Conservation (phyloP, 139 green algal genomes). For the Chlamydomonas incerta region DNA sequence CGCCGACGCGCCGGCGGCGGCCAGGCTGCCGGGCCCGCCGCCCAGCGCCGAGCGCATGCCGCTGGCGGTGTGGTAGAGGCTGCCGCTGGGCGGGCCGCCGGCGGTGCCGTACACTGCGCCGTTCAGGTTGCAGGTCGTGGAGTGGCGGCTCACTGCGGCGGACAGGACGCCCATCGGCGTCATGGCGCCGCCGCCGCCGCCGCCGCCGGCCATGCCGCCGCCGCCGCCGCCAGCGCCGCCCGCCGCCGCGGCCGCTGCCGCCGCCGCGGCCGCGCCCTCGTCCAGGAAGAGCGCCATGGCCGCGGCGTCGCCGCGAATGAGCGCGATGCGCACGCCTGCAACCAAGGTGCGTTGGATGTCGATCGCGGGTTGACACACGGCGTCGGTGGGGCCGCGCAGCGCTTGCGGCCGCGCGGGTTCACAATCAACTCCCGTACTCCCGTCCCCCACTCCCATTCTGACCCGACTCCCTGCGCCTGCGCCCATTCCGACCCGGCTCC, state of each 20-base stretch:
- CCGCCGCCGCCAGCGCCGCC: neutral
- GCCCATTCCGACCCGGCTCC: too few species aligned
- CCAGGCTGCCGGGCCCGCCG: neutral
- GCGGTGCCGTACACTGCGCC: neutral
- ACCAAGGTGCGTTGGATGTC: too few species aligned
- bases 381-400: too few species aligned
- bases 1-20: neutral
- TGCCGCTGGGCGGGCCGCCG: neutral
- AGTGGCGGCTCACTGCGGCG: neutral
- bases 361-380: too few species aligned
- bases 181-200: neutral
- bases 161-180: conserved; percentile 15
- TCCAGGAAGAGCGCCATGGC: conserved; percentile 29
- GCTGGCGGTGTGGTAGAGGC: neutral
- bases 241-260: neutral
- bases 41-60: too few species aligned
- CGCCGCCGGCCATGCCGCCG: neutral
- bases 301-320: conserved; percentile 16
- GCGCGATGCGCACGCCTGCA: conserved; percentile 22
- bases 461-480: too few species aligned
- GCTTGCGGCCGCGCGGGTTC: too few species aligned
- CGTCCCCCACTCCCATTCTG: too few species aligned
- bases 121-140: neutral
- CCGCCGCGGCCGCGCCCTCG: neutral
- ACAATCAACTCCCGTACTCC: too few species aligned